Base-by-base conservation (phyloP, 2,329 filamentous ascomycete species). In the Colletotrichum lini region DNA sequence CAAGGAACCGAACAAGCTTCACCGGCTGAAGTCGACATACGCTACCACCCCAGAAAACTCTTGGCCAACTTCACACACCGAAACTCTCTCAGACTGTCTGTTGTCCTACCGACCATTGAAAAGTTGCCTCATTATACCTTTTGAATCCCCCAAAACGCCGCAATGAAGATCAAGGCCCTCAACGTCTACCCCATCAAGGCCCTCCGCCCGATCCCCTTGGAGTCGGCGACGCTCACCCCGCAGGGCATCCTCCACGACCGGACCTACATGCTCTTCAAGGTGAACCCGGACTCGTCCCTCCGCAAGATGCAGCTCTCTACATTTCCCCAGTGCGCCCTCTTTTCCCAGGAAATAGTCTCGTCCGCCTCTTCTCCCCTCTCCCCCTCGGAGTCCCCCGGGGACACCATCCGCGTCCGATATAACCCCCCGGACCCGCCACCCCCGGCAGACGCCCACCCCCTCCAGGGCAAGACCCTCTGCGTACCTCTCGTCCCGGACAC, bases 131-230 rank as follows among this genome's bases (percentile, higher is more conserved):
- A 30, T 30, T 9, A 9, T 23, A 12, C 7, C 2, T 13, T 26
- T 16, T 9, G 26, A 18, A 26, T 16, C 21, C 4, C 21, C 21
- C 4, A 21, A 54, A 30, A 21, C 6, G 1, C n/a, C 9, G 59
- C 16, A 52, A 71, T 71, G 68, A 53, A 58, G 50, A 72, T 70
- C 50, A 57, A 72, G 15, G 23, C 68, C 9, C 85, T 94, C 45
- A 93, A 91, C 80, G 85, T 92, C 58, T 94, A 94, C 79, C 92
- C 93, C 52, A 91, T 94, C 81, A 94, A 94, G 78, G 91, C 87
- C 9, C 86, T 94, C n/a, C 88, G 90, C 45, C 89, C 88, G 61
- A 87, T 92, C 65, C 79, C 84, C 21, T 81, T 94, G 42, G 70
- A 83, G 5, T 79, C 82, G 0, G 85, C 90, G 3, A 80, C 81